These are phyloP conservation scores for Paraurostyla sp. DNA, from an alignment of 73 alveolate genomes.

Conservation along the genomic window DNA sequence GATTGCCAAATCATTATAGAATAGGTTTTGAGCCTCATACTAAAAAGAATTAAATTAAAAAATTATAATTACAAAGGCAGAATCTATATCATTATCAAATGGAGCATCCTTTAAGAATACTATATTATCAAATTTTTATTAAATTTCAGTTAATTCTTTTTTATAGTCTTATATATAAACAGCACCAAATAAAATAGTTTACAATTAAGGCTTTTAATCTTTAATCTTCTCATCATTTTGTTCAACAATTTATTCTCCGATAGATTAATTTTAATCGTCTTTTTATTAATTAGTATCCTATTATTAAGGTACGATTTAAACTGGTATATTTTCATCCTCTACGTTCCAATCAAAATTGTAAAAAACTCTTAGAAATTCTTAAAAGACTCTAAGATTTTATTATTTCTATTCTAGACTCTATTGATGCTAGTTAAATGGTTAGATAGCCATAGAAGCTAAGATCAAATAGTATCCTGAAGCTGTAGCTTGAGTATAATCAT, in stretches of 20 bases:
- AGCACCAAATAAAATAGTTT: constrained; percentile 19
- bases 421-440: not conserved
- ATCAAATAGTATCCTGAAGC: constrained; percentile 29
- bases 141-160: not conserved
- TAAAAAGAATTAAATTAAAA: not conserved
- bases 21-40: constrained; percentile 30
- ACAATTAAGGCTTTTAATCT: not conserved
- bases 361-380: not conserved
- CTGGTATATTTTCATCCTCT: not conserved
- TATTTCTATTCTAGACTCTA: not conserved
- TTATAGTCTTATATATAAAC: constrained; percentile 51
- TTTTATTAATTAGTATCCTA: not conserved
- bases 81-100: constrained; percentile 64
- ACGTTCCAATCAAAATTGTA: constrained; percentile 8
- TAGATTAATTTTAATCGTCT: not conserved
- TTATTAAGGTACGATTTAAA: not conserved
- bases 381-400: not conserved
- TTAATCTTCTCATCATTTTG: not conserved
- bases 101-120: constrained; percentile 51
- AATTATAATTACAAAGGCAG: constrained; percentile 40
- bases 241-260: constrained; percentile 22
- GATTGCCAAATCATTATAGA: not conserved
- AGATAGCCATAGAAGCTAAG: constrained; percentile 36
- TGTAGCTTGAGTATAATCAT: constrained; percentile 32
- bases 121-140: constrained; percentile 1